Base-by-base conservation (phyloP, 139 green algal species). In the Chlorella sp. region DNA sequence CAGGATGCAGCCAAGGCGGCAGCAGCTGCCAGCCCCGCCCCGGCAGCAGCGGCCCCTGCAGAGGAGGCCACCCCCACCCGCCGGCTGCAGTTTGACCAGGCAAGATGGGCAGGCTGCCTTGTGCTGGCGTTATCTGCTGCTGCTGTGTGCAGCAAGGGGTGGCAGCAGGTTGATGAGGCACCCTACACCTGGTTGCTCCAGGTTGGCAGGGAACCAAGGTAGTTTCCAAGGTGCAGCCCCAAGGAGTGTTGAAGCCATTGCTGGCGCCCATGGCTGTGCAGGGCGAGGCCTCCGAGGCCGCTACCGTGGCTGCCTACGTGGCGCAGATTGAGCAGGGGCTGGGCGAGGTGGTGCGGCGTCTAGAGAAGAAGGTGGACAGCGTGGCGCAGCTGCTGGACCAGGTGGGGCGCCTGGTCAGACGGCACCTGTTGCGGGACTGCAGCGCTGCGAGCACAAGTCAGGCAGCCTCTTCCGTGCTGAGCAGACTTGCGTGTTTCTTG, bases 301-400 rank as follows among this genome's bases (percentile, higher is more conserved):
- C 47, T 3, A n/a, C 5, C 15, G 76, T 82, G 57, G 36, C 57
- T 38, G 57, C 64, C 25, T 56, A n/a, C 6, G 57, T 82, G 28
- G 76, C 76, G 16, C 76, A 82, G 60, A 73, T 82, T 38, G 76
- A 82, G 76, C 60, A 72, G 64, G 78, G 78, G 39, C 64, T 84
- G 64, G 78, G 78, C 9, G 63, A 84, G 78, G 78, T 84, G 78
- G 63, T 84, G 63, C 78, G 78, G 17, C 78, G 78, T 4, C 78
- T 84, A 41, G 78, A 84, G 30, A 71, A 75, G 39, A 84, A 84
- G 78, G 78, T 84, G 64, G 64, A 74, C 30, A 16, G 26, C 15
- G 63, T 84, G 64, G 63, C 78, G 28, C 30, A 23, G 9, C 41
- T 76, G 78, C 63, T 84, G 63, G 78, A 84, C 78, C 63, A 67